Evolutionary conservation across 176 grass and related monocot species (phyloP).

Genomic region (Cocos nucifera): DNA sequence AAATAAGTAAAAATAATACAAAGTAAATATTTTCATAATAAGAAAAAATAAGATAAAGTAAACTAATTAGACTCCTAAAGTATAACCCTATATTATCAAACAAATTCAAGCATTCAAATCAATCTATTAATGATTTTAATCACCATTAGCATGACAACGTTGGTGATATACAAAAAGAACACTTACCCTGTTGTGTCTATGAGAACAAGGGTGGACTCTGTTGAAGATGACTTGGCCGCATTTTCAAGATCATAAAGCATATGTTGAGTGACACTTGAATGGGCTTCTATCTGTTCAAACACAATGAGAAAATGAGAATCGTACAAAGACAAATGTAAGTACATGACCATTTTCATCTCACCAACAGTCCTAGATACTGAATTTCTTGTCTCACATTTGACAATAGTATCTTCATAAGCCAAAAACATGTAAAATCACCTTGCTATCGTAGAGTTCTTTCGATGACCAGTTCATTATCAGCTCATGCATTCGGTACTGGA

Average conservation of each 20-base stretch:
- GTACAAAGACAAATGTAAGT: not conserved
- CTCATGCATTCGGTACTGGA: slow-evolving; percentile 94
- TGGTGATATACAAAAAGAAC: slow-evolving; percentile 7
- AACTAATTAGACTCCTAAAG: too few species aligned
- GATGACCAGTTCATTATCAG: slow-evolving; percentile 96
- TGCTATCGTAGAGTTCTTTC: slow-evolving; percentile 89
- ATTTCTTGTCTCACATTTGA: slow-evolving; percentile 2
- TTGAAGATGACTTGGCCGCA: slow-evolving; percentile 67
- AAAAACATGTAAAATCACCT: slow-evolving; percentile 31
- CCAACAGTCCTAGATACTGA: not conserved
- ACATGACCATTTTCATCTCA: not conserved
- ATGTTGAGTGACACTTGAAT: slow-evolving; percentile 71
- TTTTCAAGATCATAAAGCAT: slow-evolving; percentile 79
- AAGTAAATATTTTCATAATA: too few species aligned
- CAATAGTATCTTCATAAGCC: not conserved
- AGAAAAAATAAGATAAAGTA: too few species aligned
- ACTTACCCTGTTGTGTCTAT: slow-evolving; percentile 87
- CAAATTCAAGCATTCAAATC: too few species aligned
- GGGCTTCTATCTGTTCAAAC: slow-evolving; percentile 66
- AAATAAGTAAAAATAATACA: too few species aligned
- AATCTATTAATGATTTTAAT: too few species aligned
- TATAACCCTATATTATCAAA: too few species aligned
- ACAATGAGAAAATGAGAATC: not conserved
- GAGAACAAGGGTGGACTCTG: slow-evolving; percentile 87
- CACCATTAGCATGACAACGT: too few species aligned